A percentile compares a stretch with the other conserved stretches of the same genome.
Conservation (phyloP, 805 yeast genomes). For the Komagataella pastoris region DNA sequence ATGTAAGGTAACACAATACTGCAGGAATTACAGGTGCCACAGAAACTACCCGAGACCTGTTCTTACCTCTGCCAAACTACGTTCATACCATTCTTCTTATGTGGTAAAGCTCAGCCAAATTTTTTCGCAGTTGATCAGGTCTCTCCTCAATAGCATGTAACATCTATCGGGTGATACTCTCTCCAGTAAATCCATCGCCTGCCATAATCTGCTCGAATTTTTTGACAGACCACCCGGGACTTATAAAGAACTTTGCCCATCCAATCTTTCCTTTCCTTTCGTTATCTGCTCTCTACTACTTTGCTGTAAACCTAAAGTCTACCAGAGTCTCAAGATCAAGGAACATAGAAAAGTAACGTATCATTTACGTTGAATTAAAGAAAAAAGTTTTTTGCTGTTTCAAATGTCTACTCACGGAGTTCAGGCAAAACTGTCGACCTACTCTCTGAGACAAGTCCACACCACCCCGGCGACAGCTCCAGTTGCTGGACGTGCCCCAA, state of each 20-base stretch:
- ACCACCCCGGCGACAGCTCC: conserved; percentile 3
- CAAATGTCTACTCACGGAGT: conserved; percentile 12
- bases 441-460: conserved; percentile 18
- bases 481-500: conserved; percentile 8
- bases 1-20: not conserved
- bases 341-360: not conserved
- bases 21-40: not conserved
- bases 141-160: not conserved
- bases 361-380: not conserved
- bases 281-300: not conserved
- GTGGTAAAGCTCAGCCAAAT: too few relatives aligned
- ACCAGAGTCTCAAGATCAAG: not conserved
- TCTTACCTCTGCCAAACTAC: not conserved
- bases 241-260: not conserved
- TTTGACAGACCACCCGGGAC: not conserved
- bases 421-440: conserved; percentile 26
- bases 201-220: not conserved
- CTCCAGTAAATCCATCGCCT: not conserved
- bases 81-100: too few relatives aligned
- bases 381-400: not conserved
- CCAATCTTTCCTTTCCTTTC: not conserved
- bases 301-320: not conserved
- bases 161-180: not conserved
- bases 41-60: too few relatives aligned
- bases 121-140: too few relatives aligned